Conservation (phyloP, 2,329 filamentous ascomycete species). For the Fusarium protoensiforme region DNA sequence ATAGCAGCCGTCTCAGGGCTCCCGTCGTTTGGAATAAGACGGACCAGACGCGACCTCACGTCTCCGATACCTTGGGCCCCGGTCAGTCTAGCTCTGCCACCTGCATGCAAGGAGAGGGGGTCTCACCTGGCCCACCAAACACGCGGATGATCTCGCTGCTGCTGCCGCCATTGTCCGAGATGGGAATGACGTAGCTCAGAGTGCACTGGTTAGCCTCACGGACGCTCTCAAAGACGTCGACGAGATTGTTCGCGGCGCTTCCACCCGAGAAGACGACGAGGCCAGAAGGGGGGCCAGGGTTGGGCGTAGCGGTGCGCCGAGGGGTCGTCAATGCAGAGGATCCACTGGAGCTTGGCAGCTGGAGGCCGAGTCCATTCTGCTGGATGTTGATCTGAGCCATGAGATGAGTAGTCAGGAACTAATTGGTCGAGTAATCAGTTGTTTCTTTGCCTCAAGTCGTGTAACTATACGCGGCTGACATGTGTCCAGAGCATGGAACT, state of each 20-base stretch:
- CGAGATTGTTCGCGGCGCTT: constrained; percentile 92
- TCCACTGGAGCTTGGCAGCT: constrained; percentile 37
- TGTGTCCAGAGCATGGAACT: constrained; percentile 1
- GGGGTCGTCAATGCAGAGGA: constrained; percentile 26
- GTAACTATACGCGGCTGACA: background rate
- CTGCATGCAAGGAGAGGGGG: background rate
- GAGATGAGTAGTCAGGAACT: constrained; percentile 19
- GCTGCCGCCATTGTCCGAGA: constrained; percentile 95
- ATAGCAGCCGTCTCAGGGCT: constrained; percentile 78
- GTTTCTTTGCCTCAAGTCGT: background rate
- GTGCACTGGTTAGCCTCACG: constrained; percentile 72
- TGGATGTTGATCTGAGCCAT: constrained; percentile 34
- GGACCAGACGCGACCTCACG: constrained; percentile 75
- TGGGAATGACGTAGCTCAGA: constrained; percentile 90
- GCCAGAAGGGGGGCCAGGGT: constrained; percentile 35
- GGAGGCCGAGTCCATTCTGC: constrained; percentile 36
- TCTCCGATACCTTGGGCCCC: constrained; percentile 64
- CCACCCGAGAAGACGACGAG: constrained; percentile 92
- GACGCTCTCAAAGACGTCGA: constrained; percentile 84
- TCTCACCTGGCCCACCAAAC: constrained; percentile 87
- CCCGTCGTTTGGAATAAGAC: constrained; percentile 79
- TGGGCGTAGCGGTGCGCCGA: constrained; percentile 34
- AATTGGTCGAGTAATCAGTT: background rate
- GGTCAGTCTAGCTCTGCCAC: constrained; percentile 14
- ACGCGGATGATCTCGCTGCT: constrained; percentile 94